Conservation (phyloP, 441 rosid genomes). For the Sinapis alba region DNA sequence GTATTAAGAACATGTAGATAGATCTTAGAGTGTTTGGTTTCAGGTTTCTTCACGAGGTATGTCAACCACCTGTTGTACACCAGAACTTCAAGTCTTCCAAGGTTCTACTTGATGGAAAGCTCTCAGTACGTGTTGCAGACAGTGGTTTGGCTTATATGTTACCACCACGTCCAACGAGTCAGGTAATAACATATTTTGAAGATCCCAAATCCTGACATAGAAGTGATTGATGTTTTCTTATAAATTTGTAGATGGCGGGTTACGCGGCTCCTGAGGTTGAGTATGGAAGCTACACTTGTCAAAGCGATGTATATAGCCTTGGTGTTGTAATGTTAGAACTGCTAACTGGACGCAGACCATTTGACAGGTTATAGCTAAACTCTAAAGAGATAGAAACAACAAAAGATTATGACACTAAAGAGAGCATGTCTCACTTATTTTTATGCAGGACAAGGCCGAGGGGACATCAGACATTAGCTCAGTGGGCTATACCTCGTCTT, state of each 20-base stretch:
- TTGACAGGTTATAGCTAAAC: slow-evolving; percentile 62
- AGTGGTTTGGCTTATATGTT: slow-evolving; percentile 70
- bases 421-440: neutral
- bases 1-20: neutral
- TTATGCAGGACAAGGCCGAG: slow-evolving; percentile 62
- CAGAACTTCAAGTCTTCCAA: slow-evolving; percentile 76
- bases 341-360: slow-evolving; percentile 74
- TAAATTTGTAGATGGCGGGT: slow-evolving; percentile 45
- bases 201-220: neutral
- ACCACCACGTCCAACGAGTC: slow-evolving; percentile 55
- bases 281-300: slow-evolving; percentile 76
- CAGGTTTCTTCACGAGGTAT: slow-evolving; percentile 87
- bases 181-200: slow-evolving; percentile 45
- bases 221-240: slow-evolving; percentile 26
- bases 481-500: slow-evolving; percentile 88
- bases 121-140: slow-evolving; percentile 70
- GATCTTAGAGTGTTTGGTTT: slow-evolving; percentile 24
- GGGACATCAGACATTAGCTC: slow-evolving; percentile 76
- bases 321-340: slow-evolving; percentile 95
- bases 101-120: slow-evolving; percentile 73
- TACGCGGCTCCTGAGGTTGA: slow-evolving; percentile 71
- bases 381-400: neutral
- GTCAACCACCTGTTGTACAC: slow-evolving; percentile 77
- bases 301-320: slow-evolving; percentile 88
- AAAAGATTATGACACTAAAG: slow-evolving; percentile 11